A percentile compares a stretch with the other conserved stretches of the same genome.
Evolutionary conservation across 108 stramenopile genomes (phyloP).

Genomic region (Schizochytrium sp.): DNA sequence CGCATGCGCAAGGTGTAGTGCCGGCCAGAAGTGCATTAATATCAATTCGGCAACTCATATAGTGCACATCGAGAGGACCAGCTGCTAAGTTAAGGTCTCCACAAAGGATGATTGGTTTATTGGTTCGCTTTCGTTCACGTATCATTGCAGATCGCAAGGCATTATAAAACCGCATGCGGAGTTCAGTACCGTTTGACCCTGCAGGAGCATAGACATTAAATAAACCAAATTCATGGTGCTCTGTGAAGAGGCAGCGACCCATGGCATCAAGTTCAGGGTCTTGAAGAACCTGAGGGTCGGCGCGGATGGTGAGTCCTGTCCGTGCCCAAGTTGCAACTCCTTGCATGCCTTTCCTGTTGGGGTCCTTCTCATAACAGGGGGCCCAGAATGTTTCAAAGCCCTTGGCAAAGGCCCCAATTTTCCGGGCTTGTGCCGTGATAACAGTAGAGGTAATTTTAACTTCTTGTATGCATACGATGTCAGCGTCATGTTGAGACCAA

Average conservation of each 20-base stretch:
- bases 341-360: constrained; percentile 78
- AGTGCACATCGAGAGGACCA: constrained; percentile 27
- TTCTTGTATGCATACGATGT: constrained; percentile 90
- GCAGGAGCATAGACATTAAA: constrained; percentile 92
- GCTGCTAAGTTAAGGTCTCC: constrained; percentile 83
- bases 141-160: constrained; percentile 83
- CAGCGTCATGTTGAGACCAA: constrained; percentile 56
- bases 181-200: constrained; percentile 68
- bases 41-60: constrained; percentile 10
- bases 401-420: constrained; percentile 73
- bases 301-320: constrained; percentile 70
- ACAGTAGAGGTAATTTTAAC: constrained; percentile 83
- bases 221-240: constrained; percentile 86
- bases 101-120: constrained; percentile 83
- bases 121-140: constrained; percentile 71
- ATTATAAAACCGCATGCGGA: constrained; percentile 86
- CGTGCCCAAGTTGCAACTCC: constrained; percentile 89
- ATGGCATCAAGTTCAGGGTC: constrained; percentile 82
- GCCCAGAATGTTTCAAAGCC: constrained; percentile 89
- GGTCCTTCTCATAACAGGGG: constrained; percentile 76
- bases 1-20: background rate
- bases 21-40: background rate
- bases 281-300: constrained; percentile 77
- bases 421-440: constrained; percentile 79
- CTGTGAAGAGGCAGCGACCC: constrained; percentile 89